Base-by-base conservation (phyloP, 495 filamentous ascomycete genomes). In the Margaritispora aquatica region DNA sequence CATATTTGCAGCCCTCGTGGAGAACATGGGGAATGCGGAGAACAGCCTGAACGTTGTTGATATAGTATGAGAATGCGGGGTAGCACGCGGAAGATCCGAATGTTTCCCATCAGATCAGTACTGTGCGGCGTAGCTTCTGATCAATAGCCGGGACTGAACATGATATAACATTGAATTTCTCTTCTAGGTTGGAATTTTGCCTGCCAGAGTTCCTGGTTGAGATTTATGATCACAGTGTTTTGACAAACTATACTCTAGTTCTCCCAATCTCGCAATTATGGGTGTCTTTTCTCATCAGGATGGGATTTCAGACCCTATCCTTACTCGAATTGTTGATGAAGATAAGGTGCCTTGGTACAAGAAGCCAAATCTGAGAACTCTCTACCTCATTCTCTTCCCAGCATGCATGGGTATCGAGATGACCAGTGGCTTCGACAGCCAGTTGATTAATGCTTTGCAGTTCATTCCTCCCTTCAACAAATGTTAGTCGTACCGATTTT, bases 381-480 rank as follows among this genome's bases (percentile, higher is more conserved):
- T 88, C 59, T 88, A 88, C 68, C 67, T 84, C 9, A 58, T 85
- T 61, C 70, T 89, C 57, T 81, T 86, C 63, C 82, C 84, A n/a
- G 80, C 83, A 10, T 78, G 80, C 63, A 85, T 88, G 71, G 85
- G 52, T 23, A 54, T 54, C 23, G 86, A 87, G 70, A 83, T 86
- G 73, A 89, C 85, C 1, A 86, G 84, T 23, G 85, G 86, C 0
- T 89, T 88, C 66, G 85, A 88, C 68, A 84, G 81, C 8, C 83
- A 85, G 61, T 82, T 89, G 67, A 86, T 88, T 71, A 89, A 88
- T 59, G 80, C 81, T 1, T 76, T 88, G 2, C 84, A 89, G 69
- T 79, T 83, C 27, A 78, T 86, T 19, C 69, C 73, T 8, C 71
- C 73, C 21, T 60, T 26, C 24, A 63, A 54, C 21, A 54, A 38